A percentile compares a stretch with the other conserved stretches of the same genome.
phyloP scores from a whole-genome alignment of 768 basidiomycete species.

The Mycena albidolilacea region DNA sequence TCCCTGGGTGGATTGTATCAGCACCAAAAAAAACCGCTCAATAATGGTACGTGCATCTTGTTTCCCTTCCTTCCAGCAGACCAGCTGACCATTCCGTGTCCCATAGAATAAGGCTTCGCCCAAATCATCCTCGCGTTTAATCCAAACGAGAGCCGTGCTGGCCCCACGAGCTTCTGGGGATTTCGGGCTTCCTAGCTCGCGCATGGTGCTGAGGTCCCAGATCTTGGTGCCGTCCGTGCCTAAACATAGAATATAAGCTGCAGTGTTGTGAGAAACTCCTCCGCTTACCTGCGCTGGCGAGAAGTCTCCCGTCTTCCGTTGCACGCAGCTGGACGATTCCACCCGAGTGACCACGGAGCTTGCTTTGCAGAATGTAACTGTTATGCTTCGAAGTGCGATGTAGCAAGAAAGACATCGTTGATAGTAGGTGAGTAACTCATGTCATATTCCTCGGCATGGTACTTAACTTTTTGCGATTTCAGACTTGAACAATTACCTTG shows the following conservation, averaged over 20 bases:
- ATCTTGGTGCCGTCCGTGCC: constrained; percentile 37
- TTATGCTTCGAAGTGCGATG: constrained; percentile 21
- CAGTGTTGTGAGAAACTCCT: neutral
- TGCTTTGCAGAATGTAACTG: constrained; percentile 21
- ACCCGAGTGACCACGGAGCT: constrained; percentile 36
- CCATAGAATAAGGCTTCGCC: constrained; percentile 36
- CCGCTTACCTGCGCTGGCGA: constrained; percentile 35
- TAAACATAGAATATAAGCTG: neutral
- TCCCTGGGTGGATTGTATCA: constrained; percentile 18
- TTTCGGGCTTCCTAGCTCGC: constrained; percentile 20
- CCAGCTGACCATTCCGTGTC: constrained; percentile 38
- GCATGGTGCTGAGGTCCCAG: constrained; percentile 32
- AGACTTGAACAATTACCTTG: constrained; percentile 16
- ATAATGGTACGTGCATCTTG: constrained; percentile 28
- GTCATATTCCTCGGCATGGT: neutral
- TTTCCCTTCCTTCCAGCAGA: constrained; percentile 37
- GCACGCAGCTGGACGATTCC: constrained; percentile 28
- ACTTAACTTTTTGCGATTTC: constrained; percentile 21
- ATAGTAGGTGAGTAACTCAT: constrained; percentile 19
- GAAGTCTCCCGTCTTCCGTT: constrained; percentile 32
- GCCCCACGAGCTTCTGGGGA: constrained; percentile 28
- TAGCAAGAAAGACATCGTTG: constrained; percentile 25
- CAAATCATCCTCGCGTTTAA: constrained; percentile 38
- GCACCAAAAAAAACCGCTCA: constrained; percentile 13
- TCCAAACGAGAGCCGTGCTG: constrained; percentile 38